Evolutionary conservation across 2,329 filamentous ascomycete genomes (phyloP).

Genomic region (Blastomyces gilchristii): DNA sequence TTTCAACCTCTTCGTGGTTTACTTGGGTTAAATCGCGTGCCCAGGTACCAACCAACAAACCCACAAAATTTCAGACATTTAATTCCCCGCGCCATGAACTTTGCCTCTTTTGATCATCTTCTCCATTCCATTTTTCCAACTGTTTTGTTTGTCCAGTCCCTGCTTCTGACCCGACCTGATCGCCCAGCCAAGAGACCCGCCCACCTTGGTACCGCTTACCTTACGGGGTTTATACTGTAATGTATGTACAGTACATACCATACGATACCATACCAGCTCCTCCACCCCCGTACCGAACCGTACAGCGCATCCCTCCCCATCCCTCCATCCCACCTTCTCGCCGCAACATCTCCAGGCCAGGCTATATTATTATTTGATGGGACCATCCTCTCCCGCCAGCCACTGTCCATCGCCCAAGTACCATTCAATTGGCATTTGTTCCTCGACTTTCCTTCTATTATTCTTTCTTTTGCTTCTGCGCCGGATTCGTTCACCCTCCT

Average conservation of each 20-base stretch:
- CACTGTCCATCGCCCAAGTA: constrained; percentile 5
- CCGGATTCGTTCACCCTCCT: not conserved
- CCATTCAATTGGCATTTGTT: not conserved
- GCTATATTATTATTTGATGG: not conserved
- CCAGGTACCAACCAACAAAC: not conserved
- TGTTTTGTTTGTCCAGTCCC: not conserved
- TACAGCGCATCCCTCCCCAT: not conserved
- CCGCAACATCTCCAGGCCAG: not conserved
- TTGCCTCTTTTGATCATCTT: not conserved
- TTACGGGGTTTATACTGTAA: too few species aligned
- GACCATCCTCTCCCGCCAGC: constrained; percentile 6
- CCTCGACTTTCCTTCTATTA: not conserved
- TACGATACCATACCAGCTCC: not conserved
- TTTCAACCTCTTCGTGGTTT: not conserved
- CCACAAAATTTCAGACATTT: not conserved
- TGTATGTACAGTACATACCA: not conserved
- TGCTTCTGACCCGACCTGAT: not conserved
- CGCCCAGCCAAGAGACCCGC: not conserved
- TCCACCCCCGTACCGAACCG: not conserved
- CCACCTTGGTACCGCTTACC: not conserved
- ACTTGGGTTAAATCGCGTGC: not conserved
- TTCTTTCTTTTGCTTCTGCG: not conserved
- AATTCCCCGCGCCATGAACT: not conserved
- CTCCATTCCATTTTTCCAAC: not conserved
- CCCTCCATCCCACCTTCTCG: constrained; percentile 1